A percentile compares a stretch with the other conserved stretches of the same genome.
Evolutionary conservation across 2,329 filamentous ascomycete genomes (phyloP).

Genomic region (Drechslerella dactyloides): DNA sequence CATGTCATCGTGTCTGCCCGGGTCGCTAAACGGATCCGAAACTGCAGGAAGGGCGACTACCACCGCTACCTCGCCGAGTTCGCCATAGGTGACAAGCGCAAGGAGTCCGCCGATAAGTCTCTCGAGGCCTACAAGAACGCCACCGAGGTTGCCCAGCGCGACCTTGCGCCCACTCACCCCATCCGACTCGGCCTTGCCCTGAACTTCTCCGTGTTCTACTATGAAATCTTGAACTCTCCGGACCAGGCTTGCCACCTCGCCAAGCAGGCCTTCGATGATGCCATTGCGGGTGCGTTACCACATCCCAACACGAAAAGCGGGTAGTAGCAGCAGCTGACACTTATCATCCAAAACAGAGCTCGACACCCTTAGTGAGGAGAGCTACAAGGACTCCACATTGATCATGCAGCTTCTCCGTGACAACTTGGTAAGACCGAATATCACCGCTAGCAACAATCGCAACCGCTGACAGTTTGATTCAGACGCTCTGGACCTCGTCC

Average conservation of each 20-base stretch:
- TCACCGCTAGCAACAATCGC: not conserved
- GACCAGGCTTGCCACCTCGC: conserved; percentile 97
- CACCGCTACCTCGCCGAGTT: conserved; percentile 96
- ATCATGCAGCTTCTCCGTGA: conserved; percentile 99
- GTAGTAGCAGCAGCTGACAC: conserved; percentile 47
- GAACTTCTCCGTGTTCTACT: conserved; percentile 99
- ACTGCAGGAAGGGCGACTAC: conserved; percentile 88
- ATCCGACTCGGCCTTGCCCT: conserved; percentile 96
- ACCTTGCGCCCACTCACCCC: conserved; percentile 95
- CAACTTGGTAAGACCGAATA: conserved; percentile 68
- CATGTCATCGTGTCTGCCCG: conserved; percentile 23
- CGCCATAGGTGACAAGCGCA: conserved; percentile 88
- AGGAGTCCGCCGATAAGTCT: conserved; percentile 82
- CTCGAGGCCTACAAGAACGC: conserved; percentile 99
- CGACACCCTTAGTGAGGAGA: conserved; percentile 96
- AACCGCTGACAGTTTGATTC: conserved; percentile 57
- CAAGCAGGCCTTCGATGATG: conserved; percentile 99
- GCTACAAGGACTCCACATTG: conserved; percentile 97
- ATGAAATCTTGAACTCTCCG: conserved; percentile 98
- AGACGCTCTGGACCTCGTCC: conserved; percentile 99
- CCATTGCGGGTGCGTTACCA: conserved; percentile 71
- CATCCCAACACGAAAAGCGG: not conserved
- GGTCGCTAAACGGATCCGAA: conserved; percentile 15
- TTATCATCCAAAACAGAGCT: conserved; percentile 65
- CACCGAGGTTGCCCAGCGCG: conserved; percentile 96